Conservation (phyloP, 1,284 basidiomycete species). For the Ceratobasidium sp. region DNA sequence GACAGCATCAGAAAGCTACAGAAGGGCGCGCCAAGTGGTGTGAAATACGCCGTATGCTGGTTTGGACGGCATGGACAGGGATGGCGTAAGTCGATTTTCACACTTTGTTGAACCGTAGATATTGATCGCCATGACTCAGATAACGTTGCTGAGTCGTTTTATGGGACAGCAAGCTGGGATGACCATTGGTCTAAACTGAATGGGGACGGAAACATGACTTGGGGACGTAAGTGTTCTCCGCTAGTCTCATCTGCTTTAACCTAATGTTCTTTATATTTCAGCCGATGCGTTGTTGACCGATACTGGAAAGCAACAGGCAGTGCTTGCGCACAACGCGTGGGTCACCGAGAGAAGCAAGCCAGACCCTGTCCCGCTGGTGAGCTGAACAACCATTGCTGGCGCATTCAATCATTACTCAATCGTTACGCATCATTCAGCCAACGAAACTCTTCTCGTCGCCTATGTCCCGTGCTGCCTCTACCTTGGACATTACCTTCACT, state of each 20-base stretch:
- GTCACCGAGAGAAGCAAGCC: slow-evolving; percentile 58
- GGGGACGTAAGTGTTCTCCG: slow-evolving; percentile 72
- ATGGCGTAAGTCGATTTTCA: slow-evolving; percentile 60
- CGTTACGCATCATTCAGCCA: slow-evolving; percentile 59
- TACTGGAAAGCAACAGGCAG: slow-evolving; percentile 43
- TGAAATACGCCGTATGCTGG: slow-evolving; percentile 71
- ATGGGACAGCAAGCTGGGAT: slow-evolving; percentile 66
- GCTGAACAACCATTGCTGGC: background rate
- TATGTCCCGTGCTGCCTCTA: slow-evolving; percentile 75
- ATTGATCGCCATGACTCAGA: slow-evolving; percentile 58
- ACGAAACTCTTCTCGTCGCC: slow-evolving; percentile 75
- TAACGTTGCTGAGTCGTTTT: slow-evolving; percentile 76
- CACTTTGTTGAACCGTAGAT: background rate
- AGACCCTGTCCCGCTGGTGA: slow-evolving; percentile 25
- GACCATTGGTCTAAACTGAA: slow-evolving; percentile 74
- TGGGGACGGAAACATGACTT: slow-evolving; percentile 75
- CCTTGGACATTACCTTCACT: slow-evolving; percentile 72
- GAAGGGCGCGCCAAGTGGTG: slow-evolving; percentile 54
- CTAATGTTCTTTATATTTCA: slow-evolving; percentile 46
- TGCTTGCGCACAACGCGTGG: slow-evolving; percentile 67
- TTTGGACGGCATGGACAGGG: slow-evolving; percentile 79
- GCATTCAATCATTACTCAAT: background rate
- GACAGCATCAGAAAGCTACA: slow-evolving; percentile 61
- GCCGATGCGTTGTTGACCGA: slow-evolving; percentile 62
- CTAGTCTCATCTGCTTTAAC: background rate